Evolutionary conservation across 441 rosid species (phyloP).

Genomic region (Pelargonium cotyledonis): DNA sequence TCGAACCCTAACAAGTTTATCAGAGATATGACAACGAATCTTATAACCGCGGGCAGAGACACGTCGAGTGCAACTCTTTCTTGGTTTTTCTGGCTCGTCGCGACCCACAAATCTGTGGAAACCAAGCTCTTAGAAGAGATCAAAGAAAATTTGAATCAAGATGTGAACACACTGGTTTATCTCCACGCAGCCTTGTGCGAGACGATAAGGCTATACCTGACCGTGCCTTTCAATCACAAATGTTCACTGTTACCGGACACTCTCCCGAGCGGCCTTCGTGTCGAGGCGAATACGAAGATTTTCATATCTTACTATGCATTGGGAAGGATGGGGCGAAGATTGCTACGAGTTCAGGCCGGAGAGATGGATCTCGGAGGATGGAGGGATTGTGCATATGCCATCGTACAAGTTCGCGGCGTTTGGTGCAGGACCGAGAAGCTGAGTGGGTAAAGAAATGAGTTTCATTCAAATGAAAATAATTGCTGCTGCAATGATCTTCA

Average conservation of each 20-base stretch:
- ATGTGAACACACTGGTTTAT: conserved; percentile 6
- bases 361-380: conserved; percentile 34
- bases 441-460: too few relatives aligned
- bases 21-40: background rate
- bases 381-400: conserved; percentile 24
- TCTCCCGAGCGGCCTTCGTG: conserved; percentile 32
- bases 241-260: conserved; percentile 12
- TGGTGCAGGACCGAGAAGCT: conserved; percentile 15
- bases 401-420: conserved; percentile 32
- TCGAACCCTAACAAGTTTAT: background rate
- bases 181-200: conserved; percentile 19
- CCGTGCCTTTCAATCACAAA: conserved; percentile 31
- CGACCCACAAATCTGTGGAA: background rate
- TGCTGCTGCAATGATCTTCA: conserved; percentile 24
- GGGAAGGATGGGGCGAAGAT: conserved; percentile 40
- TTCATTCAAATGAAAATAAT: too few relatives aligned
- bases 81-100: background rate
- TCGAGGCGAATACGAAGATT: conserved; percentile 17
- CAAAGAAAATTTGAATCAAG: background rate
- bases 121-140: background rate
- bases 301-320: conserved; percentile 27
- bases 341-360: conserved; percentile 35
- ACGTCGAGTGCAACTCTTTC: background rate
- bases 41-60: background rate
- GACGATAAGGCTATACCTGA: conserved; percentile 25